A percentile compares a stretch with the other conserved stretches of the same genome.
Evolutionary conservation across 2,329 filamentous ascomycete genomes (phyloP).

Genomic region (Pseudocercospora vitis): DNA sequence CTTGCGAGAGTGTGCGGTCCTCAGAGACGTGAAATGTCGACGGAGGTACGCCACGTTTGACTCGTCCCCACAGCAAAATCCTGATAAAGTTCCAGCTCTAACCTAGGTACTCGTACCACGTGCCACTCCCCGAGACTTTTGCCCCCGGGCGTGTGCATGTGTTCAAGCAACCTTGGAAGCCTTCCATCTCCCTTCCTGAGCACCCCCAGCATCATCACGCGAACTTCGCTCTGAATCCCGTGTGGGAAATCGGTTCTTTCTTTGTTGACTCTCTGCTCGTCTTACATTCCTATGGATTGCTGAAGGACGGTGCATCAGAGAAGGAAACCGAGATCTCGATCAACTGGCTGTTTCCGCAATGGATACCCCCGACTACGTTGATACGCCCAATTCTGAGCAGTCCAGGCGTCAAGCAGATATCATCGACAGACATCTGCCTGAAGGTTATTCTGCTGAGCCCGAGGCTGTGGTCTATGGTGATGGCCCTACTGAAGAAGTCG

Average conservation of each 20-base stretch:
- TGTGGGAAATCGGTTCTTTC: conserved; percentile 9
- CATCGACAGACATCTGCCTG: conserved; percentile 38
- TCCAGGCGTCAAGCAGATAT: conserved; percentile 34
- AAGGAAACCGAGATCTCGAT: not conserved
- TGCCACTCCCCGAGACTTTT: too few species aligned
- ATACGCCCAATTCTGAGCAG: conserved; percentile 25
- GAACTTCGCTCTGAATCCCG: not conserved
- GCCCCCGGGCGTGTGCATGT: not conserved
- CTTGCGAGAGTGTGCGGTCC: too few species aligned
- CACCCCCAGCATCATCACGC: conserved; percentile 2
- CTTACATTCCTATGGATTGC: conserved; percentile 12
- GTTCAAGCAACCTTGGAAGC: conserved; percentile 1
- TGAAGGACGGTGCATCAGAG: not conserved
- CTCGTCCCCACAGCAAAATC: too few species aligned
- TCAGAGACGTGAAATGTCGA: too few species aligned
- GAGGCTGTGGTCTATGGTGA: conserved; percentile 30
- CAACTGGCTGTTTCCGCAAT: not conserved
- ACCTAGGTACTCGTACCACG: too few species aligned
- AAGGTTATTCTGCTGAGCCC: conserved; percentile 37
- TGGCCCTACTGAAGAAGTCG: conserved; percentile 11
- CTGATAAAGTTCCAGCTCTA: too few species aligned
- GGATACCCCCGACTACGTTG: conserved; percentile 15
- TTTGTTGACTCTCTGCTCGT: conserved; percentile 10
- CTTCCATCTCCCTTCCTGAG: not conserved
- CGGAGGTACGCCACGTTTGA: too few species aligned